Conservation (phyloP, 345 rosid genomes). For the Aethionema arabicum region DNA sequence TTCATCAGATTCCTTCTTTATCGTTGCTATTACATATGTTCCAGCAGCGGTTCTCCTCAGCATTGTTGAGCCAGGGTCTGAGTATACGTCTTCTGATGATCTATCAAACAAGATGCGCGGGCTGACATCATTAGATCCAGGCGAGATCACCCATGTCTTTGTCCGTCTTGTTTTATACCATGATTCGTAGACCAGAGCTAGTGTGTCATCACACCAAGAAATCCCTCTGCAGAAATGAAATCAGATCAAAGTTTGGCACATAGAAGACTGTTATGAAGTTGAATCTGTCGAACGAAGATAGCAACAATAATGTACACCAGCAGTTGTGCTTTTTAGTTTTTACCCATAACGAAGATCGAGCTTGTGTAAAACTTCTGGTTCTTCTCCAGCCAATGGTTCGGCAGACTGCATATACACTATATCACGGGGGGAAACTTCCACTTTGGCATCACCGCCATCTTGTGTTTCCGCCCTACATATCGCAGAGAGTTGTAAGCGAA, state of each 20-base stretch:
- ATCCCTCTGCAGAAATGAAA: slow-evolving; percentile 61
- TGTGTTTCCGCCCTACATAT: slow-evolving; percentile 92
- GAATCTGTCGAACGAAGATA: slow-evolving; percentile 14
- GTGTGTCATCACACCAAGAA: slow-evolving; percentile 92
- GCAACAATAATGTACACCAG: slow-evolving; percentile 11
- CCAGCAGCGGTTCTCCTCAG: slow-evolving; percentile 76
- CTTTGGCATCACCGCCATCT: slow-evolving; percentile 95
- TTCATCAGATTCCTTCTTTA: slow-evolving; percentile 73
- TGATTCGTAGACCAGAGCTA: slow-evolving; percentile 91
- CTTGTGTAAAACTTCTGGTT: slow-evolving; percentile 79
- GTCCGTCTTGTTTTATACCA: slow-evolving; percentile 93
- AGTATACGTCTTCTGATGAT: slow-evolving; percentile 95
- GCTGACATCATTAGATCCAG: slow-evolving; percentile 59
- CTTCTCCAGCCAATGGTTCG: slow-evolving; percentile 68
- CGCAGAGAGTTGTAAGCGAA: slow-evolving; percentile 31
- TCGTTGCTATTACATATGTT: slow-evolving; percentile 79
- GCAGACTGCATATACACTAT: slow-evolving; percentile 75
- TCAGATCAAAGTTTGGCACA: neutral
- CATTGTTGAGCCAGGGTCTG: slow-evolving; percentile 99
- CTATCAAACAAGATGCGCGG: slow-evolving; percentile 89
- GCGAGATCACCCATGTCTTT: slow-evolving; percentile 91
- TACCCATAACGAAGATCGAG: slow-evolving; percentile 99
- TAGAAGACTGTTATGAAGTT: slow-evolving; percentile 5
- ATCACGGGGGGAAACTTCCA: slow-evolving; percentile 96
- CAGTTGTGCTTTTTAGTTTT: slow-evolving; percentile 4